Evolutionary conservation across 176 grass and related monocot genomes (phyloP), one percentile per base, ranked within the genome.

Genomic region (Oryza coarctata): DNA sequence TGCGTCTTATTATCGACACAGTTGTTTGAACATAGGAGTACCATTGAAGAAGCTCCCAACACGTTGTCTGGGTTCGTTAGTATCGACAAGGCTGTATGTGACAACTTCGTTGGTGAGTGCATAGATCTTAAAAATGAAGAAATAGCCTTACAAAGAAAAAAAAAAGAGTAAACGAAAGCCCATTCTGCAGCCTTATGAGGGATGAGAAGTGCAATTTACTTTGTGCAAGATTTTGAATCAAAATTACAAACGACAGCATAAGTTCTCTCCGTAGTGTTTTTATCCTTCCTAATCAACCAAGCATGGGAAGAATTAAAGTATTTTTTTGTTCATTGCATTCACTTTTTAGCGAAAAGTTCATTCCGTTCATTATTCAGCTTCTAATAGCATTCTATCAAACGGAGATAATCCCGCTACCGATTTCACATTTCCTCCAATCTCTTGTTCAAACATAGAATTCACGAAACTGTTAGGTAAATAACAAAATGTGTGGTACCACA

Each of bases 1-100:
- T 63, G 39, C 57, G 65, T n/a, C 13, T 60, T 65, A 78, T 26
- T 26, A 65, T 5, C 12, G 9, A 72, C 52, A 3, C 3, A 11
- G 43, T 40, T 8, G 27, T 22, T 55, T 41, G 28, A 31, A 86
- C 69, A 63, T 89, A n/a, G n/a, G n/a, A n/a, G n/a, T n/a, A 91
- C 89, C 61, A 0, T 38, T 17, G 86, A 91, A 78, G 80, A 82
- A 84, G 89, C 77, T 60, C 86, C 65, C 74, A 94, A 38, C n/a
- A 85, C 62, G 64, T 89, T 80, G 71, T 71, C 80, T 79, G 86
- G 91, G 81, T 94, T 86, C 3, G 2, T 45, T 45, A 3, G 3
- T 52, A 20, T 20, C 20, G 45, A 20, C 17, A 26, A 41, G 36
- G n/a, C 27, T 41, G 36, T 40, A 70, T 3, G 12, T 25, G 38